Conservation (phyloP, 2,329 filamentous ascomycete species). For the Juglanconis juglandina region DNA sequence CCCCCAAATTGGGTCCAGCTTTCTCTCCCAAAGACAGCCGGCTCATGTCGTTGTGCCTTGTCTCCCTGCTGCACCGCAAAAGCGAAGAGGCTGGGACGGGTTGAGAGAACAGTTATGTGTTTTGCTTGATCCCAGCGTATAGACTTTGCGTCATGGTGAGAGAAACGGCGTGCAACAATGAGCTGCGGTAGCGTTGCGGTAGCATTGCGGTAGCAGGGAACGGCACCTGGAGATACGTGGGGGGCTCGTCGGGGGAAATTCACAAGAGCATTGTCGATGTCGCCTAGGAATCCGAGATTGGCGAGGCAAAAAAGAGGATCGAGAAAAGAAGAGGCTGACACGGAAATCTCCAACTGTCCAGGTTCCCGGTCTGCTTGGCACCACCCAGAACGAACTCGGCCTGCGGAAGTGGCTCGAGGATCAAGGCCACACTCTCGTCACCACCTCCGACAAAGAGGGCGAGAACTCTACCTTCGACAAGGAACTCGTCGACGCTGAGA, state of each 20-base stretch:
- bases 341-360: constrained; percentile 26
- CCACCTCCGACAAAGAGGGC: constrained; percentile 95
- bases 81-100: too few species aligned
- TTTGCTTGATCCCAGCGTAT: not conserved
- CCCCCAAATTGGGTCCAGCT: not conserved
- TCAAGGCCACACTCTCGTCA: constrained; percentile 92
- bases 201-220: not conserved
- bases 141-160: not conserved
- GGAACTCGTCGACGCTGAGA: constrained; percentile 92
- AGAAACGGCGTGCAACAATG: not conserved
- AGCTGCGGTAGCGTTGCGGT: not conserved
- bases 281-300: not conserved
- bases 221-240: constrained; percentile 1
- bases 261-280: not conserved
- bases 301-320: not conserved
- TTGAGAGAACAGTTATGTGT: too few species aligned
- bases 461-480: constrained; percentile 90
- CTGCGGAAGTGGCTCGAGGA: constrained; percentile 97
- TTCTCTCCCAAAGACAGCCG: not conserved
- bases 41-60: too few species aligned
- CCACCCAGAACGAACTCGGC: constrained; percentile 97
- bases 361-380: constrained; percentile 82
- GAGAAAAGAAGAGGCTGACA: not conserved
- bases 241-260: not conserved
- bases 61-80: too few species aligned